A percentile compares a stretch with the other conserved stretches of the same genome.
Evolutionary conservation across 352 stramenopile genomes (phyloP).

Genomic region (Phytophthora sp.): DNA sequence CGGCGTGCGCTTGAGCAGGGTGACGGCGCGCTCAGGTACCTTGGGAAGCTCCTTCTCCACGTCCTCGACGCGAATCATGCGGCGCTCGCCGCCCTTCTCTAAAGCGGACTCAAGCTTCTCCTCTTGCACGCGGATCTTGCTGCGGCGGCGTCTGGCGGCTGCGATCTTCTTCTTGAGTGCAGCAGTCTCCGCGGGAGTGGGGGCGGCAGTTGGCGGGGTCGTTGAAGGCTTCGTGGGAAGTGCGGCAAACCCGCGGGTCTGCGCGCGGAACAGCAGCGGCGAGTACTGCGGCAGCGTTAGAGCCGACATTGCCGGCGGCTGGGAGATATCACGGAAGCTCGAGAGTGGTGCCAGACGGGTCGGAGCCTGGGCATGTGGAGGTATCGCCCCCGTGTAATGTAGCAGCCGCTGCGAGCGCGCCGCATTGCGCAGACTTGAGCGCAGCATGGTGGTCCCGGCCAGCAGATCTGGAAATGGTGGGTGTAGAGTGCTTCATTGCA

Average conservation of each 20-base stretch:
- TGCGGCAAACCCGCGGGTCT: constrained; percentile 53
- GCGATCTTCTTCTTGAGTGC: constrained; percentile 84
- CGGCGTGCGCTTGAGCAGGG: constrained; percentile 73
- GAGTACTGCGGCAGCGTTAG: constrained; percentile 32
- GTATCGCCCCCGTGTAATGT: constrained; percentile 19
- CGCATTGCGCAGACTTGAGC: constrained; percentile 48
- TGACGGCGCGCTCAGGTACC: constrained; percentile 68
- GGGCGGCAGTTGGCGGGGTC: neutral
- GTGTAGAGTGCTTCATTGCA: too few species aligned
- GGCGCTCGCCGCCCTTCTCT: constrained; percentile 79
- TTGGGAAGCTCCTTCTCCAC: constrained; percentile 82
- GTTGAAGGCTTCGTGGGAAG: constrained; percentile 44
- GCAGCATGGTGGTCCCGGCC: constrained; percentile 48
- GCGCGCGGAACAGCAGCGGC: constrained; percentile 21
- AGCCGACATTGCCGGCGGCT: constrained; percentile 10
- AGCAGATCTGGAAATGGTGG: constrained; percentile 26
- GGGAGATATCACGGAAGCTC: constrained; percentile 8
- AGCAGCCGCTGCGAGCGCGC: constrained; percentile 44
- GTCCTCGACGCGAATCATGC: constrained; percentile 80
- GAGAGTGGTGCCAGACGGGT: constrained; percentile 22
- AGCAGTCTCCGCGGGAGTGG: constrained; percentile 49
- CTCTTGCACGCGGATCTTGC: constrained; percentile 84
- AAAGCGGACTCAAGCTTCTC: constrained; percentile 80
- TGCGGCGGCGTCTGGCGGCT: constrained; percentile 66
- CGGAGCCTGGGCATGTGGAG: constrained; percentile 17